Base-by-base conservation (phyloP, 306 rosid species). In the Lupinus albus region DNA sequence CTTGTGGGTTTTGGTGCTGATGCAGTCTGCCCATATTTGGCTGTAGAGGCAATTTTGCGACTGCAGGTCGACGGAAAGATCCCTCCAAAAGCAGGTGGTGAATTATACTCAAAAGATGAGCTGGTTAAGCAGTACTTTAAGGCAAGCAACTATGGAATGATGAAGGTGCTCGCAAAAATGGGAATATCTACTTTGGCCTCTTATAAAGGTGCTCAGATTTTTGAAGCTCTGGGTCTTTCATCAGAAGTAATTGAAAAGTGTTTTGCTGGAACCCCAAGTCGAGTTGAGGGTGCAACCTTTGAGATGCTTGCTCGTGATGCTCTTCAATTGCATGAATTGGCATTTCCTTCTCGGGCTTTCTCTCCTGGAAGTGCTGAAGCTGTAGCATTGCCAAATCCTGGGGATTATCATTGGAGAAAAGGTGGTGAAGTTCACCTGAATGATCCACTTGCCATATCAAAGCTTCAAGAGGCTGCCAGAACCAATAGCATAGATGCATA, bases 111-210 rank as follows among this genome's bases (percentile, higher is more conserved):
- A 52, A 94, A 86, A 78, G 83, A 78, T 21, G 97, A 90, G 76
- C 68, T 94, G 77, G 92, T 90, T 46, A 90, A 84, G 74, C 90
- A 81, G 79, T 90, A 86, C 83, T 90, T 88, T 71, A 85, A 86
- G 64, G 99, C 99, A 45, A 94, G 95, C 82, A 85, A 76, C 83
- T 94, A 88, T 45, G 99, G 99, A 51, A 94, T 94, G 99, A 84
- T 83, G 99, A 94, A 94, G 84, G 99, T 94, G 78, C 99, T 94
- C 67, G 97, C 99, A 8, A 94, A 94, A 89, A 94, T 94, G 99
- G 99, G 99, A 58, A 94, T 94, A 74, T 94, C 99, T 51, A 94
- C 99, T 76, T 80, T 94, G 88, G 99, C 99, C 10, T 94, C 99
- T 16, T 94, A 94, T 72, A 94, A 94, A 82, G 99, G 99, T 61